Percentiles rank a stretch among this genome's conserved stretches.
phyloP scores from a whole-genome alignment of 441 rosid species.

The Aquilaria agallochum region DNA sequence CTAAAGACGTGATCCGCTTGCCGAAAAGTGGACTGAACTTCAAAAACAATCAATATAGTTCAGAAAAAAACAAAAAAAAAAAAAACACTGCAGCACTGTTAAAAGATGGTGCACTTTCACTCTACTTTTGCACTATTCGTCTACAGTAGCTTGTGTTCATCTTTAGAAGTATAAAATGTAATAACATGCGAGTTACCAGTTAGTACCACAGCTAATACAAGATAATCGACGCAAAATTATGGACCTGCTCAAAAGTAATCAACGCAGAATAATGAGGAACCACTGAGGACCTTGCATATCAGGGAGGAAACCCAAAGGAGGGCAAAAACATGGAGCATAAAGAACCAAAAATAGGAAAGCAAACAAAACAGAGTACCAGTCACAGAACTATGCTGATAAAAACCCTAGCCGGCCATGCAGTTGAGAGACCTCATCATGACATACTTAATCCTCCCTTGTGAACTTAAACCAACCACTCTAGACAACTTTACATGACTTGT shows the following conservation, averaged over 20 bases:
- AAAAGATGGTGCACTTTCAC: no score
- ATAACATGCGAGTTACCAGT: no score
- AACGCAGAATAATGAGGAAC: background rate
- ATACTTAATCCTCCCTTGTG: constrained; percentile 18
- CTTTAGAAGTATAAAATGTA: no score
- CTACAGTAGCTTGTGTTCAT: no score
- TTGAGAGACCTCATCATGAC: constrained; percentile 18
- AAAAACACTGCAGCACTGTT: no score
- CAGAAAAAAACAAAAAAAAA: no score
- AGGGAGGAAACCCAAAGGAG: constrained; percentile 13
- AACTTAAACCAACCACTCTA: constrained; percentile 21
- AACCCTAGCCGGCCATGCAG: constrained; percentile 20
- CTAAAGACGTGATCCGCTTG: no score
- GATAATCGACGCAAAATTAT: background rate
- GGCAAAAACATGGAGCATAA: constrained; percentile 2
- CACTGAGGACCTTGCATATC: background rate
- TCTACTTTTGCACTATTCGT: no score
- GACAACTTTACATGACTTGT: constrained; percentile 44
- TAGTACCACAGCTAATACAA: no score
- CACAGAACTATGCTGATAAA: constrained; percentile 13
- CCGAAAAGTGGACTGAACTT: no score
- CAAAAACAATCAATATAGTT: no score
- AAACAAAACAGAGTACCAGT: constrained; percentile 6
- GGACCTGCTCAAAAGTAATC: no score
- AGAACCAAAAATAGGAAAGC: constrained; percentile 6